Conservation (phyloP, 495 filamentous ascomycete species). For the Penicillium argentinense region DNA sequence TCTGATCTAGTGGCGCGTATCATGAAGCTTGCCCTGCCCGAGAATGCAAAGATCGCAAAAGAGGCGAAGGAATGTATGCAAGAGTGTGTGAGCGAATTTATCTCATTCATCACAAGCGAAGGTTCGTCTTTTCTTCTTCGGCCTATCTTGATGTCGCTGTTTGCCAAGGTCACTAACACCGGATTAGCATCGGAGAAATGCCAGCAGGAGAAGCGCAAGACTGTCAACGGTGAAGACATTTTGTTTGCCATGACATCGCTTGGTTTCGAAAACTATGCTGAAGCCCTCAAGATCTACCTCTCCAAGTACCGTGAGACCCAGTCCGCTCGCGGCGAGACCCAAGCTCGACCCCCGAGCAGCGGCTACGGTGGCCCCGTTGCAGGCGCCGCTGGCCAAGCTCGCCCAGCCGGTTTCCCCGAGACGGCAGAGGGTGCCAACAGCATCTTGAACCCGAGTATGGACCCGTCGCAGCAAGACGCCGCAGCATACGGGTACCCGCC, state of each 20-base stretch:
- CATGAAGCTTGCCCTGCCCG: constrained; percentile 95
- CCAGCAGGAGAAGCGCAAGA: constrained; percentile 98
- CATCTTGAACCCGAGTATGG: constrained; percentile 60
- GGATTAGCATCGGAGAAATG: constrained; percentile 93
- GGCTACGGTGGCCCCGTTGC: constrained; percentile 60
- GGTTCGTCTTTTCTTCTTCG: constrained; percentile 52
- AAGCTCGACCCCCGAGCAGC: constrained; percentile 68
- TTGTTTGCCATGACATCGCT: constrained; percentile 98
- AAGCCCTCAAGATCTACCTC: constrained; percentile 96
- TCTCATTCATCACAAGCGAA: constrained; percentile 99
- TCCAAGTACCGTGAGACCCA: constrained; percentile 95
- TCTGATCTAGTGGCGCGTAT: constrained; percentile 95
- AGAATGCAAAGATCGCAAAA: constrained; percentile 99
- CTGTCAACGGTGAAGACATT: constrained; percentile 98
- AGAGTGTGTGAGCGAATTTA: constrained; percentile 99
- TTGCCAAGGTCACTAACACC: no score
- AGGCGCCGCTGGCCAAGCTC: constrained; percentile 46
- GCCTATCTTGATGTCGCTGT: background rate
- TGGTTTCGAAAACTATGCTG: constrained; percentile 97
- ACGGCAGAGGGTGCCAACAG: constrained; percentile 56
- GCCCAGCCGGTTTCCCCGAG: constrained; percentile 53
- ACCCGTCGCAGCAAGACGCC: constrained; percentile 58
- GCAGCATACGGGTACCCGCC: constrained; percentile 62
- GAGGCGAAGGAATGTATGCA: constrained; percentile 99
- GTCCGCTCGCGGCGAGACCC: constrained; percentile 72